phyloP scores from a whole-genome alignment of 768 basidiomycete genomes.

The Tephrocybe rancida region DNA sequence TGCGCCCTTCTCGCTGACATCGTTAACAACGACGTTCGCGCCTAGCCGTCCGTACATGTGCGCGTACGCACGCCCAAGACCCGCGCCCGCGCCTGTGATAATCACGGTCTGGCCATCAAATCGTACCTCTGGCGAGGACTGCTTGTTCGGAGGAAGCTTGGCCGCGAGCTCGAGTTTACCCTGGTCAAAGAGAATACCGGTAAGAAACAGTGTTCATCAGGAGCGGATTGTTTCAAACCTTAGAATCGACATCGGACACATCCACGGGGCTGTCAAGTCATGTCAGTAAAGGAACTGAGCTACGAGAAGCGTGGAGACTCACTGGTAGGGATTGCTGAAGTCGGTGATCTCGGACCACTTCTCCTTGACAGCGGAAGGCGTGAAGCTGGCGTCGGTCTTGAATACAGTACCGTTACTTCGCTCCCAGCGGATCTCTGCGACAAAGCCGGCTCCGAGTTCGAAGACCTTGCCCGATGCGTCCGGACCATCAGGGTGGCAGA shows the following conservation, averaged over 20 bases:
- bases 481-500: conserved; percentile 83
- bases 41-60: conserved; percentile 90
- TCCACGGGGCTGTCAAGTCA: conserved; percentile 60
- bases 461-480: conserved; percentile 84
- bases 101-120: conserved; percentile 92
- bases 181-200: conserved; percentile 21
- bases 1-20: conserved; percentile 87
- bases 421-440: conserved; percentile 94
- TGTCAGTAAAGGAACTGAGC: conserved; percentile 2
- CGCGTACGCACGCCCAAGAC: conserved; percentile 91
- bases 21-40: conserved; percentile 97
- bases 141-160: conserved; percentile 65
- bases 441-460: conserved; percentile 91
- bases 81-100: conserved; percentile 93
- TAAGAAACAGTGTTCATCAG: neutral
- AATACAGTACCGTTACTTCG: conserved; percentile 85
- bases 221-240: conserved; percentile 32
- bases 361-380: conserved; percentile 90
- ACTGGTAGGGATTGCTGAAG: conserved; percentile 75
- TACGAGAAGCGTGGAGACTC: conserved; percentile 28
- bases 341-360: conserved; percentile 84
- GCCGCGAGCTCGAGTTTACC: conserved; percentile 67
- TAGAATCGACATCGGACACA: conserved; percentile 62
- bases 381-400: conserved; percentile 88
- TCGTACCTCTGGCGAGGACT: conserved; percentile 68